Conservation (phyloP, 495 filamentous ascomycete species). For the Podospora sp. region DNA sequence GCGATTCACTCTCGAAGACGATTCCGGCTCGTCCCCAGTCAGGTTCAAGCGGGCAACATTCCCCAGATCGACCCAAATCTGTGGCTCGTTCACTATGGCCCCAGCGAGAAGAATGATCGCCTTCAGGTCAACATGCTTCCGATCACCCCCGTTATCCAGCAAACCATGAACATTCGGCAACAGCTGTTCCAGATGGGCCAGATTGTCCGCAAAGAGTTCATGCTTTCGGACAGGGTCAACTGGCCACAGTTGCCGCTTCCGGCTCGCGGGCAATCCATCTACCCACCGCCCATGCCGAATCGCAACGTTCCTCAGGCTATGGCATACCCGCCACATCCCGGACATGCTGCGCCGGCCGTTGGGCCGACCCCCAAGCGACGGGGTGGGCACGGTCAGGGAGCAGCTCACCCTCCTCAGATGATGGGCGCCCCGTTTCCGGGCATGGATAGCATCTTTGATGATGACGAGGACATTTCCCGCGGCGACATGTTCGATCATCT, state of each 20-base stretch:
- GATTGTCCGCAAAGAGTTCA: constrained; percentile 88
- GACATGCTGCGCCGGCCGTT: constrained; percentile 36
- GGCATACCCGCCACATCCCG: constrained; percentile 55
- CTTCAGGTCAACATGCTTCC: constrained; percentile 67
- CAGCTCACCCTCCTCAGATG: constrained; percentile 35
- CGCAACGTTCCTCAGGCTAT: constrained; percentile 51
- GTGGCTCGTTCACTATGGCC: constrained; percentile 93
- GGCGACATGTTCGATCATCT: constrained; percentile 88
- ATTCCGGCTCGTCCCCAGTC: constrained; percentile 70
- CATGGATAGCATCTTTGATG: constrained; percentile 66
- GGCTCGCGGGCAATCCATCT: constrained; percentile 47
- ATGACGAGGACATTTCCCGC: constrained; percentile 82
- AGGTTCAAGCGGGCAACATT: constrained; percentile 57
- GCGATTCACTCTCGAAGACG: constrained; percentile 77
- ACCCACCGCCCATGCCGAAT: constrained; percentile 34
- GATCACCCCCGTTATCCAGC: constrained; percentile 58
- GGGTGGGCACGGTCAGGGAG: constrained; percentile 28
- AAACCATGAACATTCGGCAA: constrained; percentile 62
- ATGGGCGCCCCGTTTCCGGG: constrained; percentile 29
- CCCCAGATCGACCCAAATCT: constrained; percentile 75
- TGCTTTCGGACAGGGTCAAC: constrained; percentile 81
- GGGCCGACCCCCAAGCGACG: constrained; percentile 53
- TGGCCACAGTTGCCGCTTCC: constrained; percentile 87
- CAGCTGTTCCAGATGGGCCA: constrained; percentile 78
- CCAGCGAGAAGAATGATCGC: constrained; percentile 69